These are phyloP conservation scores for Anthracocystis panici-leucophaei DNA, from an alignment of 1,284 basidiomycete species.

Conservation along the genomic window DNA sequence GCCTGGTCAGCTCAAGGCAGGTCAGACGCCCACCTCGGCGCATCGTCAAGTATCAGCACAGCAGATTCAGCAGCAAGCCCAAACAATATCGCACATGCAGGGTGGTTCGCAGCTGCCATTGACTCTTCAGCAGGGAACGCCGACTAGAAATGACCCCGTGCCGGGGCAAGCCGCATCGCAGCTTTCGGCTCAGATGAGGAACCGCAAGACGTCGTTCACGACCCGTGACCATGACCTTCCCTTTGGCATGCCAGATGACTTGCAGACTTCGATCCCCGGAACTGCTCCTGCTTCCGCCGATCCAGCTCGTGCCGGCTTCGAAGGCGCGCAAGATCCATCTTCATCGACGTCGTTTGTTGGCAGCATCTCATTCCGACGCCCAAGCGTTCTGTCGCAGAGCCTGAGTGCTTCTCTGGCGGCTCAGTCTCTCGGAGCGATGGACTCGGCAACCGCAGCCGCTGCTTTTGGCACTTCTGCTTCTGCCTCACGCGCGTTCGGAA, in stretches of 20 bases:
- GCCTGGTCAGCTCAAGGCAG: slow-evolving; percentile 8
- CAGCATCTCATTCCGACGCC: slow-evolving; percentile 37
- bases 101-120: slow-evolving; percentile 8
- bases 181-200: slow-evolving; percentile 11
- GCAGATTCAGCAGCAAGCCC: slow-evolving; percentile 17
- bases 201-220: slow-evolving; percentile 74
- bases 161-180: slow-evolving; percentile 19
- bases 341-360: slow-evolving; percentile 29
- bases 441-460: slow-evolving; percentile 33
- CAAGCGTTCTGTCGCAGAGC: slow-evolving; percentile 32
- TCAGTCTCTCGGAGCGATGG: slow-evolving; percentile 31
- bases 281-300: slow-evolving; percentile 15
- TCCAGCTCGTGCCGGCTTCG: slow-evolving; percentile 27
- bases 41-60: slow-evolving; percentile 24
- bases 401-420: slow-evolving; percentile 37
- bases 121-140: slow-evolving; percentile 18
- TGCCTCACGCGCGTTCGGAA: slow-evolving; percentile 56
- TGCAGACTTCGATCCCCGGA: slow-evolving; percentile 33
- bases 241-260: slow-evolving; percentile 76
- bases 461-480: slow-evolving; percentile 46
- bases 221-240: slow-evolving; percentile 82
- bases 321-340: slow-evolving; percentile 20
- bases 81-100: slow-evolving; percentile 6
- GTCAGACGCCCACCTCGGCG: not conserved
- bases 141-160: slow-evolving; percentile 4